Conservation (phyloP, 1,139 yeast genomes). For the Blastobotrys persicus region DNA sequence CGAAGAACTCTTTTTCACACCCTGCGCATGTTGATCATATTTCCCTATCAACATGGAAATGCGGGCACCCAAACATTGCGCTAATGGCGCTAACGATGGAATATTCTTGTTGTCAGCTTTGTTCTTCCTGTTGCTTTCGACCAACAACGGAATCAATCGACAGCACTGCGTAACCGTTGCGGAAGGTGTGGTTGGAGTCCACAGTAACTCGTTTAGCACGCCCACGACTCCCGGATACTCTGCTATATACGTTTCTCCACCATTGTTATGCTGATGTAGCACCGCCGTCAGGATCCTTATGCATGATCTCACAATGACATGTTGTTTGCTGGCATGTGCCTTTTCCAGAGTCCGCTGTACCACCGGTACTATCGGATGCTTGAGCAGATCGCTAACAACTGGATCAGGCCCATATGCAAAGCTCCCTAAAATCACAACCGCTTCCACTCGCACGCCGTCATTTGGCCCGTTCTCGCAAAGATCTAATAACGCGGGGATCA, state of each 20-base stretch:
- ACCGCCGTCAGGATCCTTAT: slow-evolving; percentile 30
- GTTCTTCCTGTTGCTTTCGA: neutral
- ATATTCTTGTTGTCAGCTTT: neutral
- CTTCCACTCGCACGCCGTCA: slow-evolving; percentile 31
- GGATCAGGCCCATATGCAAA: slow-evolving; percentile 34
- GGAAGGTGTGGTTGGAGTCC: slow-evolving; percentile 2
- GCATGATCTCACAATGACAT: slow-evolving; percentile 26
- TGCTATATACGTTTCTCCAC: neutral
- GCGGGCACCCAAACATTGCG: slow-evolving; percentile 23
- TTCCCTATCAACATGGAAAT: slow-evolving; percentile 19
- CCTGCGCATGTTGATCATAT: slow-evolving; percentile 7
- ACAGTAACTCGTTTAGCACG: slow-evolving; percentile 24
- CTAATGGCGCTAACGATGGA: slow-evolving; percentile 9
- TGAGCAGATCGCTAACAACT: slow-evolving; percentile 25
- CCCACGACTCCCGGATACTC: slow-evolving; percentile 19
- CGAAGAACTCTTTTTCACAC: neutral
- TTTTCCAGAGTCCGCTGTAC: slow-evolving; percentile 21
- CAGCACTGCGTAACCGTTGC: slow-evolving; percentile 22
- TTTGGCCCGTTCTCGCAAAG: slow-evolving; percentile 25
- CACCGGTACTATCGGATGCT: slow-evolving; percentile 26
- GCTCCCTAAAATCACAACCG: slow-evolving; percentile 34
- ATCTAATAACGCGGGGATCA: slow-evolving; percentile 29
- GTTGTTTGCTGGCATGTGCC: slow-evolving; percentile 13
- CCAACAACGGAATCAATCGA: slow-evolving; percentile 26
- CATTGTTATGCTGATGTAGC: slow-evolving; percentile 14